Evolutionary conservation across 2,329 filamentous ascomycete genomes (phyloP).

Genomic region (Exophiala sp.): DNA sequence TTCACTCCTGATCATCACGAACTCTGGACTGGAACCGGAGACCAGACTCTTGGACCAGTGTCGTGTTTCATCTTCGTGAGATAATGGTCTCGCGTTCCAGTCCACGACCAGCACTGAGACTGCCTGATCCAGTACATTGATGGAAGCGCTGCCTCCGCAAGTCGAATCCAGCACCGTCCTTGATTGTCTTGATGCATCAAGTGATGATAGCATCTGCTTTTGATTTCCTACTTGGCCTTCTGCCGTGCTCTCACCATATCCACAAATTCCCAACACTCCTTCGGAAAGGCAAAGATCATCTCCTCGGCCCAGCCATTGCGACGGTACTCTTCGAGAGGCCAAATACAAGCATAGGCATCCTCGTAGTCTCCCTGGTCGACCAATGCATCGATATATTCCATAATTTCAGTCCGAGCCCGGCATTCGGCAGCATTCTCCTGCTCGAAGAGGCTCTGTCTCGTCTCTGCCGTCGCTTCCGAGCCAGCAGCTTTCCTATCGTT

Average conservation of each 20-base stretch:
- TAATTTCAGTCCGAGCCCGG: conserved; percentile 50
- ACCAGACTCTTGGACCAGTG: too few relatives aligned
- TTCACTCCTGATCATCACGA: too few relatives aligned
- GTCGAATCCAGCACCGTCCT: too few relatives aligned
- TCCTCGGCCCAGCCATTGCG: conserved; percentile 14
- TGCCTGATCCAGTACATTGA: too few relatives aligned
- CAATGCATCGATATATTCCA: conserved; percentile 48
- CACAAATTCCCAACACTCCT: conserved; percentile 9
- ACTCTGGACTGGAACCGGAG: too few relatives aligned
- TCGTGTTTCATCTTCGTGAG: too few relatives aligned
- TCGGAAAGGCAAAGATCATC: conserved; percentile 16
- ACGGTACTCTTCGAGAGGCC: conserved; percentile 18
- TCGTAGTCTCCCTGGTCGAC: conserved; percentile 11
- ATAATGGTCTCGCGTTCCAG: too few relatives aligned
- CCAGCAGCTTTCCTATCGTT: neutral
- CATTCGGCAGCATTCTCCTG: conserved; percentile 28
- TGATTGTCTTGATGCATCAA: too few relatives aligned
- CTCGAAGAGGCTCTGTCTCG: conserved; percentile 12
- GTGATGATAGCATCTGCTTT: too few relatives aligned
- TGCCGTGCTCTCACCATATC: neutral
- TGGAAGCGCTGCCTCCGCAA: too few relatives aligned
- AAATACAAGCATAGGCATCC: conserved; percentile 14
- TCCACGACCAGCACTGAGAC: too few relatives aligned
- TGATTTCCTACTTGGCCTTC: neutral
- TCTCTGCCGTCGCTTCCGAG: neutral